Evolutionary conservation across 768 basidiomycete species (phyloP).

Genomic region (Sistotremastrum niveocremeum): DNA sequence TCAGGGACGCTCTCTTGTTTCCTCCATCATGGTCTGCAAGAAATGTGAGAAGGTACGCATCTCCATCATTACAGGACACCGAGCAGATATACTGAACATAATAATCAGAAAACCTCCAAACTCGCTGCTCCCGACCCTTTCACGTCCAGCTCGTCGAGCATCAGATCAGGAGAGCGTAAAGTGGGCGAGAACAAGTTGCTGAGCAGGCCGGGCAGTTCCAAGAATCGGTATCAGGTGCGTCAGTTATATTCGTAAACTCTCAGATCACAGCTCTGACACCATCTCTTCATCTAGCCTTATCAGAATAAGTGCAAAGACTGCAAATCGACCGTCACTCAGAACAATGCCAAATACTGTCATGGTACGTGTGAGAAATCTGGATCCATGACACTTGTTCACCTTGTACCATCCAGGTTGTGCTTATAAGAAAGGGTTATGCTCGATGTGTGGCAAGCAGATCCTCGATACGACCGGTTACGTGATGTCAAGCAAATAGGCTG

Average conservation of each 20-base stretch:
- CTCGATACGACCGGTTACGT: conserved; percentile 72
- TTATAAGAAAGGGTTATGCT: conserved; percentile 75
- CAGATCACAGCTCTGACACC: background rate
- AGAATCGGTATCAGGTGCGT: conserved; percentile 64
- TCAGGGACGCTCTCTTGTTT: background rate
- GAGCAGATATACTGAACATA: conserved; percentile 13
- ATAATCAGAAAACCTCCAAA: conserved; percentile 70
- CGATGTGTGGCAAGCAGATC: conserved; percentile 80
- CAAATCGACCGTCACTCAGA: conserved; percentile 73
- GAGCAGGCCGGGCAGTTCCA: conserved; percentile 52
- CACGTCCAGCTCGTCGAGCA: conserved; percentile 52
- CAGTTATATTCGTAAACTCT: background rate
- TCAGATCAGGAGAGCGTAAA: conserved; percentile 70
- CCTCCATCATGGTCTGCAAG: conserved; percentile 60
- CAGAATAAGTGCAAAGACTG: conserved; percentile 81
- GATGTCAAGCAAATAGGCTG: conserved; percentile 66
- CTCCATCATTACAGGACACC: background rate
- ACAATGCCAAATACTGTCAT: conserved; percentile 82
- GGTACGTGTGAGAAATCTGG: conserved; percentile 29
- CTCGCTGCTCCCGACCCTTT: conserved; percentile 86
- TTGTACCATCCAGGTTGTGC: conserved; percentile 45
- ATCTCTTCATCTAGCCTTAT: conserved; percentile 46
- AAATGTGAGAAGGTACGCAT: conserved; percentile 63
- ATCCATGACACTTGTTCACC: background rate
- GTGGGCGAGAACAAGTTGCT: conserved; percentile 80